Evolutionary conservation across 2,329 filamentous ascomycete species (phyloP).

Genomic region (Alternaria ethzedia): DNA sequence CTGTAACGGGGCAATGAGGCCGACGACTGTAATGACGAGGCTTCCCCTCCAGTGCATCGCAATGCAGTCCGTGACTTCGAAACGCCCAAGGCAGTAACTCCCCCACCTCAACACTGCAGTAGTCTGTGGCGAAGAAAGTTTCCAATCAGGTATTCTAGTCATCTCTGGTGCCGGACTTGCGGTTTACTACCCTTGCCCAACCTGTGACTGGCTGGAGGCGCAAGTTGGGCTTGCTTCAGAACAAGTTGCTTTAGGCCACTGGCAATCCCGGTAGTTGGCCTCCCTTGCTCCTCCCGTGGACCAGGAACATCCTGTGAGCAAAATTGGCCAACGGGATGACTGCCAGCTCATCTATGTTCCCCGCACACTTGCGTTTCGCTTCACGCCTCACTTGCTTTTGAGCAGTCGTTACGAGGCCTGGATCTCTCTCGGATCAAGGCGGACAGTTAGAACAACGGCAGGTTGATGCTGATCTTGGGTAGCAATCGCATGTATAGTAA

Average conservation of each 20-base stretch:
- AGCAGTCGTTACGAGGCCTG: not conserved
- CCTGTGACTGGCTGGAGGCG: constrained; percentile 2
- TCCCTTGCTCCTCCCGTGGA: not conserved
- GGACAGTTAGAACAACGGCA: constrained; percentile 1
- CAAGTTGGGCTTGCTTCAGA: constrained; percentile 1
- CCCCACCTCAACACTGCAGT: constrained; percentile 3
- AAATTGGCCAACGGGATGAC: not conserved
- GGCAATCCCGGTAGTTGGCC: not conserved
- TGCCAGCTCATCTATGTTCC: constrained; percentile 9
- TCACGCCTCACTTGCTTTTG: constrained; percentile 8
- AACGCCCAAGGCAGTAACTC: not conserved
- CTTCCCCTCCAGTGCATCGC: not conserved
- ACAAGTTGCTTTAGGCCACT: not conserved
- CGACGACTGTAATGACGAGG: not conserved
- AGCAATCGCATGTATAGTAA: not conserved
- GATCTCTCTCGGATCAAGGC: constrained; percentile 3
- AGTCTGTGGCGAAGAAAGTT: constrained; percentile 1
- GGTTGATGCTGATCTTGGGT: constrained; percentile 7
- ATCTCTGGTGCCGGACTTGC: not conserved
- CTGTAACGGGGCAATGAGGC: not conserved
- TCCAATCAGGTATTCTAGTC: not conserved
- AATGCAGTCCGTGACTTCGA: not conserved
- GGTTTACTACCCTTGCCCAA: not conserved
- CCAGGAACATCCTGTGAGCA: constrained; percentile 8
- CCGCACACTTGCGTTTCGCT: constrained; percentile 13